These are phyloP conservation scores for Didymella arachidicola DNA, from an alignment of 2,329 filamentous ascomycete genomes.

Conservation along the genomic window DNA sequence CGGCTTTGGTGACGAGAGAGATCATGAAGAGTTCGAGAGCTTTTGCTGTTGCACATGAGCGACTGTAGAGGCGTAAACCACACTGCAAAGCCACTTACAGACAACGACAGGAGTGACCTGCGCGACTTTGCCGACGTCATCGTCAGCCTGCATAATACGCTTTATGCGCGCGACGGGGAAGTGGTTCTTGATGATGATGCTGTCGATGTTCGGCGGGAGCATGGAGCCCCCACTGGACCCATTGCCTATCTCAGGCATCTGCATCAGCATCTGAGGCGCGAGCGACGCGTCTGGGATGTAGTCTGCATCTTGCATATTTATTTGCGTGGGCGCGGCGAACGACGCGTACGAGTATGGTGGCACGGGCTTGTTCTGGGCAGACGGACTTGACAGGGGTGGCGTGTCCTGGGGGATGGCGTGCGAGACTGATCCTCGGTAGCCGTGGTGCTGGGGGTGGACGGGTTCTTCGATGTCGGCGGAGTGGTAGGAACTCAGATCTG, in stretches of 20 bases:
- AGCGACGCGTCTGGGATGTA: conserved; percentile 47
- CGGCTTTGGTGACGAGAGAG: conserved; percentile 85
- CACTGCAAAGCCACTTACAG: conserved; percentile 57
- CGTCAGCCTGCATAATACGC: conserved; percentile 98
- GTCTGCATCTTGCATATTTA: conserved; percentile 48
- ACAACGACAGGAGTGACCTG: conserved; percentile 97
- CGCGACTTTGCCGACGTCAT: conserved; percentile 97
- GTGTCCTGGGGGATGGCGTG: conserved; percentile 36
- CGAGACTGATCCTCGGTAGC: conserved; percentile 48
- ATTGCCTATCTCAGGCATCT: conserved; percentile 31
- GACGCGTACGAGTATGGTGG: conserved; percentile 36
- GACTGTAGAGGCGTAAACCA: background rate
- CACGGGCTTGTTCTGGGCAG: conserved; percentile 26
- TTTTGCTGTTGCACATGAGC: conserved; percentile 67
- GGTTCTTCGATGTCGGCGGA: conserved; percentile 48
- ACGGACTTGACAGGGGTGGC: conserved; percentile 28
- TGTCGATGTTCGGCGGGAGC: conserved; percentile 51
- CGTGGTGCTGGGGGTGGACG: conserved; percentile 49
- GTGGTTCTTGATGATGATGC: conserved; percentile 86
- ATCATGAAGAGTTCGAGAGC: conserved; percentile 99
- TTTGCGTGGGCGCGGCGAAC: conserved; percentile 35
- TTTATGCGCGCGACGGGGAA: conserved; percentile 98
- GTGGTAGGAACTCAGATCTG: conserved; percentile 59
- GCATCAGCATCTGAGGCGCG: conserved; percentile 25
- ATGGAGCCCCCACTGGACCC: conserved; percentile 33